Percentiles rank a stretch among this genome's conserved stretches.
Evolutionary conservation across 352 stramenopile species (phyloP).

Genomic region (Saprolegnia parasitica): DNA sequence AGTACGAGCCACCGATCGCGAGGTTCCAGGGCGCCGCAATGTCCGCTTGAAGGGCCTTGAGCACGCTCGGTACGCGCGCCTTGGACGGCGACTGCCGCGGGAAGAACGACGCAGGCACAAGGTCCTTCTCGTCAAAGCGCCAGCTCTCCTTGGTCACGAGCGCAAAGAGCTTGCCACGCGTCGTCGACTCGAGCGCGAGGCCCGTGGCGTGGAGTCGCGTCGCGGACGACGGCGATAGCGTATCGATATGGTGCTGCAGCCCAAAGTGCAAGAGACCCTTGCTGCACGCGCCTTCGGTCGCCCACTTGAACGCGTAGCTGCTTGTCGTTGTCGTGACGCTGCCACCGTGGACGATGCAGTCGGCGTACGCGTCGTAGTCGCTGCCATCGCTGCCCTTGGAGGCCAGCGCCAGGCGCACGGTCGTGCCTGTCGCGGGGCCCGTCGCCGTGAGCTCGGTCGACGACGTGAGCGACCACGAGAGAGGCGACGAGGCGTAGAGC

Average conservation of each 20-base stretch:
- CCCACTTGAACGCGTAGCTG: conserved; percentile 43
- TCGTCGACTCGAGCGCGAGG: conserved; percentile 46
- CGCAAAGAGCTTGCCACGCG: conserved; percentile 50
- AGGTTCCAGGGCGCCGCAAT: conserved; percentile 52
- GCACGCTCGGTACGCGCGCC: conserved; percentile 9
- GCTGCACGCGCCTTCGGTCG: conserved; percentile 45
- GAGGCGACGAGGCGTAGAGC: conserved; percentile 38
- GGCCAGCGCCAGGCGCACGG: conserved; percentile 46
- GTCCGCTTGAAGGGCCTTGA: conserved; percentile 39
- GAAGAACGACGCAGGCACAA: conserved; percentile 23
- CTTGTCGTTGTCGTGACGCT: background rate
- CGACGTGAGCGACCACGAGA: background rate
- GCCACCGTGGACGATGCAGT: conserved; percentile 49
- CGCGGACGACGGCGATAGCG: conserved; percentile 30
- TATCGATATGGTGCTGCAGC: conserved; percentile 55
- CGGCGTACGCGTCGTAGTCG: conserved; percentile 41
- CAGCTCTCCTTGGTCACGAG: conserved; percentile 36
- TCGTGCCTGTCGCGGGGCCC: conserved; percentile 32
- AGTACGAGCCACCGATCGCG: conserved; percentile 45
- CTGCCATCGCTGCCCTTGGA: background rate
- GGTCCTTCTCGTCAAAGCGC: conserved; percentile 40
- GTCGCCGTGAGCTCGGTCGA: background rate
- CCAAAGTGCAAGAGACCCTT: conserved; percentile 62
- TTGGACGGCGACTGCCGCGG: background rate
- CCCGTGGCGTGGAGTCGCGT: conserved; percentile 30